These are phyloP conservation scores for Lichenothelia convexa DNA, from an alignment of 495 filamentous ascomycete species.

Conservation along the genomic window DNA sequence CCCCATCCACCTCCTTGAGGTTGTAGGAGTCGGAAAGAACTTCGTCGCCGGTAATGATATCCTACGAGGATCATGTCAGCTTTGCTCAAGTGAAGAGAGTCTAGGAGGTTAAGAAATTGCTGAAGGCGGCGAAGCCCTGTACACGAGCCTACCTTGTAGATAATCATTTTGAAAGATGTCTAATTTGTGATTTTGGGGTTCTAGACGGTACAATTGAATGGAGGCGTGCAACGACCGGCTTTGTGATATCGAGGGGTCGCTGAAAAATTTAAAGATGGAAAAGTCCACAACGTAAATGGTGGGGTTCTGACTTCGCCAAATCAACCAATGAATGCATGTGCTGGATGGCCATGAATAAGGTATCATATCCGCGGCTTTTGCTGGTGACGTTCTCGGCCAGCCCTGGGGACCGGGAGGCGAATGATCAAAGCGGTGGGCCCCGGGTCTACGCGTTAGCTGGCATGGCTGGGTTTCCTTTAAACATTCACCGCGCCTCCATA, in stretches of 20 bases:
- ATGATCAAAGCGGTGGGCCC: no score
- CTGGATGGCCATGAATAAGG: no score
- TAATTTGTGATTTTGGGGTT: background rate
- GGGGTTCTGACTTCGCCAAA: background rate
- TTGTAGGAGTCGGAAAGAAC: slow-evolving; percentile 87
- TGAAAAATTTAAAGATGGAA: background rate
- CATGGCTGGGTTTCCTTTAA: no score
- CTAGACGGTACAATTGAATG: background rate
- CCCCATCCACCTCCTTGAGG: slow-evolving; percentile 52
- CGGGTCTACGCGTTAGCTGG: no score
- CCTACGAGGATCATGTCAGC: slow-evolving; percentile 30
- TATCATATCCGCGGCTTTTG: no score
- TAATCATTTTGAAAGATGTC: slow-evolving; percentile 51
- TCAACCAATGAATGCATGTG: no score
- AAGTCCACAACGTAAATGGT: background rate
- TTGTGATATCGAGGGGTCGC: no score
- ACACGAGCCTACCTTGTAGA: slow-evolving; percentile 53
- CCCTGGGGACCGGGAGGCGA: no score
- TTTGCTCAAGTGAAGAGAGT: background rate
- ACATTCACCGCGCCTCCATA: no score
- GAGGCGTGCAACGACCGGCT: background rate
- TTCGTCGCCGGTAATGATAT: slow-evolving; percentile 80
- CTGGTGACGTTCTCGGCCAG: no score
- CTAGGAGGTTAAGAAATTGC: background rate
- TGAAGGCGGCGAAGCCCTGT: background rate